A percentile compares a stretch with the other conserved stretches of the same genome.
Conservation (phyloP, 768 basidiomycete species). For the Boletus rubropictus region DNA sequence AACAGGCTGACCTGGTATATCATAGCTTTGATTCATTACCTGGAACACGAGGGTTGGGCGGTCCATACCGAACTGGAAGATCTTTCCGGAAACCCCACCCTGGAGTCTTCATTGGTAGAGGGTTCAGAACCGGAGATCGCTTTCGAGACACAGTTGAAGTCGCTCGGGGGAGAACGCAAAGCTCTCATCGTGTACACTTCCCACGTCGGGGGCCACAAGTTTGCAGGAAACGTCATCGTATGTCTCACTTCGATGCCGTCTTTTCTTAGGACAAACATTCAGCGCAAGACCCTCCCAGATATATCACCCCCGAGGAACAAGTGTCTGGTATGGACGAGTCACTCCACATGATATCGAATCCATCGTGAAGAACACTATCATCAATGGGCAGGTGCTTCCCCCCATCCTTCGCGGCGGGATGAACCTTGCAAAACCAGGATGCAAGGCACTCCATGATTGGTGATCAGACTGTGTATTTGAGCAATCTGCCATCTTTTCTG, state of each 20-base stretch:
- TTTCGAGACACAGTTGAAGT: constrained; percentile 41
- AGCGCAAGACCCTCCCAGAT: constrained; percentile 44
- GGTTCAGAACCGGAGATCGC: constrained; percentile 45
- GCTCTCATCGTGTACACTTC: constrained; percentile 83
- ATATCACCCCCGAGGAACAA: constrained; percentile 78
- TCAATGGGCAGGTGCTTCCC: constrained; percentile 78
- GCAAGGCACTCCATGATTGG: constrained; percentile 68
- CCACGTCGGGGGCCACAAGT: constrained; percentile 92
- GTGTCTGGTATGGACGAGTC: constrained; percentile 92
- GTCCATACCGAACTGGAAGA: constrained; percentile 72
- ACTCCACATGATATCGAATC: constrained; percentile 83
- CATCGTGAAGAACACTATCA: constrained; percentile 82
- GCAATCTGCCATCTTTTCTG: background rate
- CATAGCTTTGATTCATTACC: constrained; percentile 55
- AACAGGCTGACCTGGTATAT: background rate
- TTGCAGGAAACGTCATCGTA: constrained; percentile 86
- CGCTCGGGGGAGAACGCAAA: constrained; percentile 50
- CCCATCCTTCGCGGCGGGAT: constrained; percentile 82
- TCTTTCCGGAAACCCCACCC: constrained; percentile 30
- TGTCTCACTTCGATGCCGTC: constrained; percentile 30
- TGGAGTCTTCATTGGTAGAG: constrained; percentile 19
- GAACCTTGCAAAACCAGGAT: constrained; percentile 68
- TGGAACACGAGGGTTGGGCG: constrained; percentile 67
- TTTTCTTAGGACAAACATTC: background rate
- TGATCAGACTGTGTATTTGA: constrained; percentile 26